These are phyloP conservation scores for Setomelanomma holmii DNA, from an alignment of 2,329 filamentous ascomycete genomes.

Conservation along the genomic window DNA sequence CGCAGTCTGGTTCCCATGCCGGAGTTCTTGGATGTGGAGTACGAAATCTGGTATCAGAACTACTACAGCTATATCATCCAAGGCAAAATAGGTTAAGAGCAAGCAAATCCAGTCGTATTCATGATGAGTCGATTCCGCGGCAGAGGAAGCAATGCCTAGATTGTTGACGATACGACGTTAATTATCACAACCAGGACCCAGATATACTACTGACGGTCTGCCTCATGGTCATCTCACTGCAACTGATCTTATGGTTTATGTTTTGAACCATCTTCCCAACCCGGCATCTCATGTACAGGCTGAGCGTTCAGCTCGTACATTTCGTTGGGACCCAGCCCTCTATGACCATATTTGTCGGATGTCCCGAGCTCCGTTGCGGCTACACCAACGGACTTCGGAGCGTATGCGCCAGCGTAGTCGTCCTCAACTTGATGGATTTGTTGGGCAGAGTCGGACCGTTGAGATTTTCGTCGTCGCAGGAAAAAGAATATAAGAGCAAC, in stretches of 20 bases:
- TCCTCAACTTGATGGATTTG: conserved; percentile 13
- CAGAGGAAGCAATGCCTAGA: too few species aligned
- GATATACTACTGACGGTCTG: background rate
- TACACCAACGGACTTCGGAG: background rate
- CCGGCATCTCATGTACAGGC: conserved; percentile 9
- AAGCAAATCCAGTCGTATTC: too few species aligned
- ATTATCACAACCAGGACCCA: too few species aligned
- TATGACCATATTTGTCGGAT: background rate
- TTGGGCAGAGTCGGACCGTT: conserved; percentile 3
- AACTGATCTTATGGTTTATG: background rate
- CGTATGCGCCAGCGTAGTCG: conserved; percentile 2
- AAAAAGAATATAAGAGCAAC: conserved; percentile 20
- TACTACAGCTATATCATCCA: conserved; percentile 20
- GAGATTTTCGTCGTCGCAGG: conserved; percentile 14
- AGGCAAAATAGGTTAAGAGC: conserved; percentile 3
- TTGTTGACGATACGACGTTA: too few species aligned
- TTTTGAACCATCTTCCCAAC: background rate
- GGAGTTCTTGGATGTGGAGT: conserved; percentile 25
- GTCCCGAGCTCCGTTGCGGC: conserved; percentile 5
- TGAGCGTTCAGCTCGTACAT: conserved; percentile 11
- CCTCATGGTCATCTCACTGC: background rate
- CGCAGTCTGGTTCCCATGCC: conserved; percentile 22
- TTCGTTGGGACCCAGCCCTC: background rate
- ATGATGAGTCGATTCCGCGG: too few species aligned
- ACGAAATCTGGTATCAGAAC: conserved; percentile 27